Percentiles rank a stretch among this genome's conserved stretches.
Evolutionary conservation across 768 basidiomycete species (phyloP).

Genomic region (Termitomyces sp.): DNA sequence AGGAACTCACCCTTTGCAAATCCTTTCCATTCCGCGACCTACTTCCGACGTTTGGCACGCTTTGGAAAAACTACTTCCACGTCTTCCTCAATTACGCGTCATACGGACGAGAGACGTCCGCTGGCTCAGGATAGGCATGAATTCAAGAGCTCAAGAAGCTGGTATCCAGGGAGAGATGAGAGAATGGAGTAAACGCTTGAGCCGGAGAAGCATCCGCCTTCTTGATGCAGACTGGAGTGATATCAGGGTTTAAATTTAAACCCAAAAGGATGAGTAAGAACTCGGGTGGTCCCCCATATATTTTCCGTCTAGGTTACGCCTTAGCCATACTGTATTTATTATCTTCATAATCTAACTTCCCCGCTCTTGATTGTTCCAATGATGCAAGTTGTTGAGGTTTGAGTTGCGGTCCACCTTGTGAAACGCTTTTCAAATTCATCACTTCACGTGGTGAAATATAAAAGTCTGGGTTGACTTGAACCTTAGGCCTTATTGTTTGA

Average conservation of each 20-base stretch:
- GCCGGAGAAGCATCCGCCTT: conserved; percentile 51
- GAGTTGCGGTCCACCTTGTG: neutral
- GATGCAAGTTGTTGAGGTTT: neutral
- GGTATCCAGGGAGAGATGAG: conserved; percentile 81
- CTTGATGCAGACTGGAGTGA: conserved; percentile 73
- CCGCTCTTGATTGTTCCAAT: neutral
- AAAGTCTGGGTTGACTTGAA: too few species aligned
- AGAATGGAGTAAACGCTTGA: conserved; percentile 64
- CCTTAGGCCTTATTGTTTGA: too few species aligned
- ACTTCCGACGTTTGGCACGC: conserved; percentile 49
- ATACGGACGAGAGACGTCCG: conserved; percentile 64
- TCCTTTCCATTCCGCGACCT: conserved; percentile 76
- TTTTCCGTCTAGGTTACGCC: neutral
- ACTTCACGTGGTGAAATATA: too few species aligned
- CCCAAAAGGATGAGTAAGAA: neutral
- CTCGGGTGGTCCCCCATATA: neutral
- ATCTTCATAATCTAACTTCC: neutral
- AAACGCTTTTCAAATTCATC: too few species aligned
- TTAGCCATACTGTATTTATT: neutral
- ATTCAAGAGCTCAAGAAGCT: conserved; percentile 57
- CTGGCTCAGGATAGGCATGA: conserved; percentile 70
- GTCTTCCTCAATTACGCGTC: conserved; percentile 49
- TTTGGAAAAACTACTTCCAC: conserved; percentile 51
- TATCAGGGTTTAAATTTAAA: conserved; percentile 19
- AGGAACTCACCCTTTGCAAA: conserved; percentile 41